Percentiles rank a stretch among this genome's conserved stretches.
phyloP scores from a whole-genome alignment of 1,284 basidiomycete genomes.

The Ceratobasidium sp. region DNA sequence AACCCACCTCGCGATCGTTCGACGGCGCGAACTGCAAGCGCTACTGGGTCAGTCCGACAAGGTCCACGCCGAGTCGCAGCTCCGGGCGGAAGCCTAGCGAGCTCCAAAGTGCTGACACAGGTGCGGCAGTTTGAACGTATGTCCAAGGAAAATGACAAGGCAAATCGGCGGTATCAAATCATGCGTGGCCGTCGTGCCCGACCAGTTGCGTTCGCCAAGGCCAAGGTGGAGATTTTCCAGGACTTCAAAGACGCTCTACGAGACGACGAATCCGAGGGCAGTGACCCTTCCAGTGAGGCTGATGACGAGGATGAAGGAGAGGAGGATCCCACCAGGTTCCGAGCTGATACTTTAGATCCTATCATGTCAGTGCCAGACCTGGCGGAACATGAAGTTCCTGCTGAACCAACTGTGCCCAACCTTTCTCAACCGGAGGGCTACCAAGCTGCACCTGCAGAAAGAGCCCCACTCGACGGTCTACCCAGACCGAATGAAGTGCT shows the following conservation, averaged over 20 bases:
- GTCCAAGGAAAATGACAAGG: constrained; percentile 67
- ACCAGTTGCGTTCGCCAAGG: constrained; percentile 90
- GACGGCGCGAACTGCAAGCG: constrained; percentile 22
- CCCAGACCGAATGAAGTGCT: constrained; percentile 66
- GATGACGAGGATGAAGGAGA: constrained; percentile 86
- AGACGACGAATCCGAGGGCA: constrained; percentile 68
- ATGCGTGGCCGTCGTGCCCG: constrained; percentile 92
- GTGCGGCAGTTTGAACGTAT: constrained; percentile 84
- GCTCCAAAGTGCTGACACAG: constrained; percentile 79
- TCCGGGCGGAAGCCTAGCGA: constrained; percentile 57
- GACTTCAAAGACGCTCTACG: constrained; percentile 93
- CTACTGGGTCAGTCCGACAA: constrained; percentile 20
- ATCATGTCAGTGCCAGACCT: constrained; percentile 39
- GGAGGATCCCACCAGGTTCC: constrained; percentile 35
- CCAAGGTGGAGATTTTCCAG: constrained; percentile 91
- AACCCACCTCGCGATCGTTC: constrained; percentile 45
- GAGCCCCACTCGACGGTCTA: not conserved
- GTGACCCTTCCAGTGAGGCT: constrained; percentile 86
- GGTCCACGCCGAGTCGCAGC: constrained; percentile 46
- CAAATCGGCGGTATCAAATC: constrained; percentile 78
- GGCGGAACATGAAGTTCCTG: constrained; percentile 6
- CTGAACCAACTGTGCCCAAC: constrained; percentile 1
- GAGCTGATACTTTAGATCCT: constrained; percentile 36
- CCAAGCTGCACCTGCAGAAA: not conserved
- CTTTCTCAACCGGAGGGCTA: not conserved